phyloP scores from a whole-genome alignment of 2,329 filamentous ascomycete species.

The Exophiala xenobiotica region DNA sequence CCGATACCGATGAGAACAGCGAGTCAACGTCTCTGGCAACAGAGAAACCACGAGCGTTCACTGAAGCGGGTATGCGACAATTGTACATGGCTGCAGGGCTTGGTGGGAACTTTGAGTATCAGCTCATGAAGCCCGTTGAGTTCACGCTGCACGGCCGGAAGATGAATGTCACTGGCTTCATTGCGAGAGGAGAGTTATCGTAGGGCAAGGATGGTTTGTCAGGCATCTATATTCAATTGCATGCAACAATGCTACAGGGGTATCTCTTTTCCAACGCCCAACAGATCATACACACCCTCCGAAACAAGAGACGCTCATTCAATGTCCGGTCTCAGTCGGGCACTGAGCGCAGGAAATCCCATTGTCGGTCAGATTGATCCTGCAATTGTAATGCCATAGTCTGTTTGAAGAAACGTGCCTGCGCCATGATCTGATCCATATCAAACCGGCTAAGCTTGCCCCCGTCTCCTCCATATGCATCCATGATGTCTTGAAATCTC shows the following conservation, averaged over 20 bases:
- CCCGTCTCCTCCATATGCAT: slow-evolving; percentile 9
- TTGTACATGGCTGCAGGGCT: not conserved
- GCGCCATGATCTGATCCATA: slow-evolving; percentile 24
- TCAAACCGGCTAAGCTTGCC: slow-evolving; percentile 15
- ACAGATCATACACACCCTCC: not conserved
- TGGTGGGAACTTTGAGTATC: not conserved
- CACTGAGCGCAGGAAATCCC: slow-evolving; percentile 21
- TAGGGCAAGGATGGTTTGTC: no score
- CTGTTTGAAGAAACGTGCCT: slow-evolving; percentile 24
- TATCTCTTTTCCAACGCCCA: no score
- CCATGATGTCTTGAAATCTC: slow-evolving; percentile 33
- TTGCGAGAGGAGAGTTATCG: not conserved
- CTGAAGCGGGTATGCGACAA: not conserved
- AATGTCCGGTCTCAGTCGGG: slow-evolving; percentile 11
- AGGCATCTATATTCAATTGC: no score
- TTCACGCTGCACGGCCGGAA: not conserved
- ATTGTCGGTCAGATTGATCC: slow-evolving; percentile 1
- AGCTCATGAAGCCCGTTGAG: not conserved
- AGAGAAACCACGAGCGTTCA: not conserved
- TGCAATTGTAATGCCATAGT: slow-evolving; percentile 17
- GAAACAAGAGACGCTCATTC: not conserved
- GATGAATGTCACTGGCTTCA: not conserved
- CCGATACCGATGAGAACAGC: no score
- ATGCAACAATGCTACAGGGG: no score
- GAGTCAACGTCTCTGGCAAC: no score